A percentile compares a stretch with the other conserved stretches of the same genome.
Conservation (phyloP, 1,284 basidiomycete genomes). For the Lentinus polychrous region DNA sequence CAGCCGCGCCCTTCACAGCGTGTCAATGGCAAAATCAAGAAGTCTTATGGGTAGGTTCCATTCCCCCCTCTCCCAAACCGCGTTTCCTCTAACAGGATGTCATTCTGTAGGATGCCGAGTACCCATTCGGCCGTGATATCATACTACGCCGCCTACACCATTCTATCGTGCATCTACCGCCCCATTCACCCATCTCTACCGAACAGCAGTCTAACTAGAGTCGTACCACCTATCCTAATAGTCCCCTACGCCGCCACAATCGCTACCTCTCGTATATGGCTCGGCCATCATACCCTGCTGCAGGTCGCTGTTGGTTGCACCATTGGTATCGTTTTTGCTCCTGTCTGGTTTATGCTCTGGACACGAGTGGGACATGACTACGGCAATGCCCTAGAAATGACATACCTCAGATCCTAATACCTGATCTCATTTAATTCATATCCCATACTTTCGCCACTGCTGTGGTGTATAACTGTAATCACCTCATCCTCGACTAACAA, state of each 20-base stretch:
- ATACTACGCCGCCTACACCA: conserved; percentile 65
- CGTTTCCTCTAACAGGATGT: conserved; percentile 2
- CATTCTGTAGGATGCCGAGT: conserved; percentile 72
- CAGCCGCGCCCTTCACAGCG: conserved; percentile 61
- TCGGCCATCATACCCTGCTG: conserved; percentile 75
- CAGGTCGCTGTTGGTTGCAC: conserved; percentile 67
- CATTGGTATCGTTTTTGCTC: conserved; percentile 53
- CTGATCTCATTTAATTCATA: too few species aligned
- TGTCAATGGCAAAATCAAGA: conserved; percentile 35
- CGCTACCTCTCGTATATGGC: conserved; percentile 64
- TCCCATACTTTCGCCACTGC: too few species aligned
- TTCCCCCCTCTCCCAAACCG: conserved; percentile 4
- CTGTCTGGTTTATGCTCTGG: conserved; percentile 63
- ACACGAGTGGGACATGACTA: conserved; percentile 20
- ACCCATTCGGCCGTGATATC: conserved; percentile 78
- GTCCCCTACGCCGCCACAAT: conserved; percentile 52
- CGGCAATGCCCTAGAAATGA: conserved; percentile 12
- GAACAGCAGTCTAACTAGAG: conserved; percentile 27
- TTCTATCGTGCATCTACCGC: conserved; percentile 50
- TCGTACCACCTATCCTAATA: conserved; percentile 38
- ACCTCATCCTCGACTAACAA: too few species aligned
- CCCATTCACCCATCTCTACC: conserved; percentile 43
- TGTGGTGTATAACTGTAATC: too few species aligned
- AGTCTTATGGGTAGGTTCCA: conserved; percentile 54
- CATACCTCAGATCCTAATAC: too few species aligned